Percentiles rank a stretch among this genome's conserved stretches.
Conservation (phyloP, 2,329 filamentous ascomycete genomes). For the Amauroascus verrucosus region DNA sequence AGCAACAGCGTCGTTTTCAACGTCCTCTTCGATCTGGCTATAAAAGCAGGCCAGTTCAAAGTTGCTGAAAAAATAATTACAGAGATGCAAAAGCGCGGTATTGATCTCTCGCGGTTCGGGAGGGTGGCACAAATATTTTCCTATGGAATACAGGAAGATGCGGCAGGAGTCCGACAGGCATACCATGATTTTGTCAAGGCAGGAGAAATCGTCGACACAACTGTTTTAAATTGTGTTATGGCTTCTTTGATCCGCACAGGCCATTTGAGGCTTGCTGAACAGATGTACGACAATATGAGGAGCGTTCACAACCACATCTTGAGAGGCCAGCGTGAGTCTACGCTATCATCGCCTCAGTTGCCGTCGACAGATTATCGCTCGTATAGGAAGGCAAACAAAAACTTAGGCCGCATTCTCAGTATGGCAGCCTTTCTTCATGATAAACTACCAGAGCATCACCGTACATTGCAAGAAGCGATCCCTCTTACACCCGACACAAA, state of each 20-base stretch:
- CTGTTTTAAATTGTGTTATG: slow-evolving; percentile 79
- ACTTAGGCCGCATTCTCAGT: slow-evolving; percentile 42
- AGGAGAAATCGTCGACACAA: slow-evolving; percentile 79
- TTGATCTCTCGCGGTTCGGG: slow-evolving; percentile 66
- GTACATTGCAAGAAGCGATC: slow-evolving; percentile 54
- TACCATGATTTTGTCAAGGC: slow-evolving; percentile 76
- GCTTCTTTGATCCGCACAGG: slow-evolving; percentile 63
- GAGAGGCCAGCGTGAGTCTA: slow-evolving; percentile 23
- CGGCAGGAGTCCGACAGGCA: slow-evolving; percentile 60
- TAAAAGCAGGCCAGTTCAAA: slow-evolving; percentile 71
- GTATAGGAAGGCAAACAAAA: slow-evolving; percentile 31
- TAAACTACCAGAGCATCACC: slow-evolving; percentile 45
- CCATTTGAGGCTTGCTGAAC: slow-evolving; percentile 65
- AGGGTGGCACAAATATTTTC: slow-evolving; percentile 75
- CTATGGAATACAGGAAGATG: slow-evolving; percentile 64
- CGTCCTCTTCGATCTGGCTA: slow-evolving; percentile 78
- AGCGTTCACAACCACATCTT: slow-evolving; percentile 38
- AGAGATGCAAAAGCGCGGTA: slow-evolving; percentile 63
- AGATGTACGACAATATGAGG: slow-evolving; percentile 80
- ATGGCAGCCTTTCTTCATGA: slow-evolving; percentile 35
- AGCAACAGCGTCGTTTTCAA: slow-evolving; percentile 80
- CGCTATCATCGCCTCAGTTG: slow-evolving; percentile 21
- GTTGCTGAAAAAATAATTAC: slow-evolving; percentile 75
- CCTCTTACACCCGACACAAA: slow-evolving; percentile 62
- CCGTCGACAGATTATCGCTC: slow-evolving; percentile 27